These are phyloP conservation scores for Davidsoniella virescens DNA, from an alignment of 2,329 filamentous ascomycete species.

Conservation along the genomic window DNA sequence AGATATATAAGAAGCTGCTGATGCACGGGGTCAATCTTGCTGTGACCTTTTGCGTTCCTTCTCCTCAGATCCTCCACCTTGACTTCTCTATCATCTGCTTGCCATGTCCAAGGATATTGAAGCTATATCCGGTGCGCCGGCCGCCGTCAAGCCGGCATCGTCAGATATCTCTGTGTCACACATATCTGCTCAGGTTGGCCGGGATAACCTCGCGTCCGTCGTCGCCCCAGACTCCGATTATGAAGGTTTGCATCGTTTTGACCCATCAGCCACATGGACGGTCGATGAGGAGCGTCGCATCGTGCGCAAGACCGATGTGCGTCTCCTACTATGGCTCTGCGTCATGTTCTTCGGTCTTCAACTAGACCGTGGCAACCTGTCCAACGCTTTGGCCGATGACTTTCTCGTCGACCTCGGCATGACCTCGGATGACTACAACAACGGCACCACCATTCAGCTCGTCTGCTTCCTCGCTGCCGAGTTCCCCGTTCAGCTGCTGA, in stretches of 20 bases:
- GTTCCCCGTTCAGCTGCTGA: constrained; percentile 41
- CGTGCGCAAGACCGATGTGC: constrained; percentile 29
- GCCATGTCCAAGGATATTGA: constrained; percentile 10
- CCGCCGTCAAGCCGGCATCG: background rate
- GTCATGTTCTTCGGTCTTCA: constrained; percentile 46
- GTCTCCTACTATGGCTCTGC: constrained; percentile 26
- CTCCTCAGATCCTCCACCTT: background rate
- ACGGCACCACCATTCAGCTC: constrained; percentile 40
- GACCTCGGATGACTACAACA: constrained; percentile 38
- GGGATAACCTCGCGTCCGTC: constrained; percentile 9
- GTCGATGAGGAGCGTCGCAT: constrained; percentile 37
- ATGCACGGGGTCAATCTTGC: background rate
- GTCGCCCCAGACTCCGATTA: constrained; percentile 21
- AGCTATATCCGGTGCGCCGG: background rate
- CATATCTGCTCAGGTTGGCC: constrained; percentile 5
- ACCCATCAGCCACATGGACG: constrained; percentile 31
- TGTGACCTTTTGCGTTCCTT: background rate
- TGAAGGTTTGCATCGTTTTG: constrained; percentile 27
- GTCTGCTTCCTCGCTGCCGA: constrained; percentile 38
- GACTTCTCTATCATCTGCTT: background rate
- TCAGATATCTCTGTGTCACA: constrained; percentile 1
- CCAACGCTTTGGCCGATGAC: constrained; percentile 45
- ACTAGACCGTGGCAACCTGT: constrained; percentile 46
- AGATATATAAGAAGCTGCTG: too few relatives aligned
- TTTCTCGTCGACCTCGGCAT: constrained; percentile 37